Evolutionary conservation across 2,329 filamentous ascomycete genomes (phyloP), one percentile per base, ranked within the genome.

Genomic region (Cladophialophora immunda): DNA sequence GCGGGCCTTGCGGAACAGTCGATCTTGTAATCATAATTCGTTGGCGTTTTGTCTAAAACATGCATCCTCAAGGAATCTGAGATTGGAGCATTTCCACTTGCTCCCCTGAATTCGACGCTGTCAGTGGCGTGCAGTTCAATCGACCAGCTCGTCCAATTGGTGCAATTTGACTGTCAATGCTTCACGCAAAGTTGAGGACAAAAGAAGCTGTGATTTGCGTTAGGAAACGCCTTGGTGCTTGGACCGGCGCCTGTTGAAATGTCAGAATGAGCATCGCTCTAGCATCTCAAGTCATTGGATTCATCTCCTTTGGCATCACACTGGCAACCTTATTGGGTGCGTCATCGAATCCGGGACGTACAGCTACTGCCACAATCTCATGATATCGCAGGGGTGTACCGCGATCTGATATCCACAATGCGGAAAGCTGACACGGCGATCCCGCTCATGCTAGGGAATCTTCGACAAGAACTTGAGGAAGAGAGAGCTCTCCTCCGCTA

Each of bases 261-360:
- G 8, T 25, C 22, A 50, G 22, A 4, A 50, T 50, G 63, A 66
- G 58, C 34, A 11, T 70, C 19, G 59, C 64, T 13, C 50, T 67
- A 19, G 68, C 64, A 13, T 68, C 66, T 6, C 59, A 66, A 56
- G 60, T 64, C 36, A 69, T 71, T n/a, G 70, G 71, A 8, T 69
- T 71, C 56, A 68, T 71, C 59, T 71, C 68, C 50, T 71, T 73
- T 45, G 32, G 29, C 47, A 62, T 71, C 38, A 71, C 70, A 13
- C n/a, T 73, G 19, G 54, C 65, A 15, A 72, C 70, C n/a, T 66
- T 70, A 29, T 57, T 72, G 15, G 70, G 70, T 70, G 66, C 36
- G 68, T 66, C 15, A 25, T 29, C 17, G 6, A 45, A 34, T 45
- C 19, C 9, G 29, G 19, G 13, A 32, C 27, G 25, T 11, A 53